These are phyloP conservation scores for Entamoeba moshkovskii DNA, from an alignment of 208 protist species.

Conservation along the genomic window DNA sequence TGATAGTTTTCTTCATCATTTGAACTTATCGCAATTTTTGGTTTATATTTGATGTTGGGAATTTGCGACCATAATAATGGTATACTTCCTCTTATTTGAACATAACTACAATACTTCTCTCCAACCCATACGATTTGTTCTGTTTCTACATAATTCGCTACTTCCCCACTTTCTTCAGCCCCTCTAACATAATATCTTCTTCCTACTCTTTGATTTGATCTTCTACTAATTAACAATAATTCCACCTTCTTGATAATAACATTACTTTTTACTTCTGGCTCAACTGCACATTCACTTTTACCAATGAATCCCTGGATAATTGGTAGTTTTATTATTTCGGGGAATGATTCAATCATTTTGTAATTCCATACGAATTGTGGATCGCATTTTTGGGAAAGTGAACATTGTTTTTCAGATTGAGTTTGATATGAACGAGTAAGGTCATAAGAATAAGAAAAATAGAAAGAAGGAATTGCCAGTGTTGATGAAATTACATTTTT, in stretches of 20 bases:
- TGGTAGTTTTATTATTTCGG: neutral
- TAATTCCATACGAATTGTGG: neutral
- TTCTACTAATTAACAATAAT: neutral
- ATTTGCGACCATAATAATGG: slow-evolving; percentile 48
- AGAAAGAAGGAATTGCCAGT: neutral
- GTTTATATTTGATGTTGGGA: slow-evolving; percentile 4
- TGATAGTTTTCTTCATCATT: neutral
- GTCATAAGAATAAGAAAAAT: neutral
- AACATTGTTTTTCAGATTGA: neutral
- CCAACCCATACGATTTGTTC: neutral
- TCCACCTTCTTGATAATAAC: neutral
- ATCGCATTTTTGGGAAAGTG: neutral
- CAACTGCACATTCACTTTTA: neutral
- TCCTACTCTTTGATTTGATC: neutral
- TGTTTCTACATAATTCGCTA: neutral
- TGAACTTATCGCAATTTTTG: neutral
- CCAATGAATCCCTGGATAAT: neutral
- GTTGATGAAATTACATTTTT: neutral
- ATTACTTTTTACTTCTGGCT: neutral
- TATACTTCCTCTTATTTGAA: slow-evolving; percentile 34
- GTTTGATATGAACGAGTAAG: neutral
- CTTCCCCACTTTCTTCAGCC: neutral
- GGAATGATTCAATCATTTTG: neutral
- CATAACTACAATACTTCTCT: neutral
- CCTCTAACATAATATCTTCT: neutral